These are phyloP conservation scores for Wickerhamomyces sydowiorum DNA, from an alignment of 805 yeast species.

Conservation along the genomic window DNA sequence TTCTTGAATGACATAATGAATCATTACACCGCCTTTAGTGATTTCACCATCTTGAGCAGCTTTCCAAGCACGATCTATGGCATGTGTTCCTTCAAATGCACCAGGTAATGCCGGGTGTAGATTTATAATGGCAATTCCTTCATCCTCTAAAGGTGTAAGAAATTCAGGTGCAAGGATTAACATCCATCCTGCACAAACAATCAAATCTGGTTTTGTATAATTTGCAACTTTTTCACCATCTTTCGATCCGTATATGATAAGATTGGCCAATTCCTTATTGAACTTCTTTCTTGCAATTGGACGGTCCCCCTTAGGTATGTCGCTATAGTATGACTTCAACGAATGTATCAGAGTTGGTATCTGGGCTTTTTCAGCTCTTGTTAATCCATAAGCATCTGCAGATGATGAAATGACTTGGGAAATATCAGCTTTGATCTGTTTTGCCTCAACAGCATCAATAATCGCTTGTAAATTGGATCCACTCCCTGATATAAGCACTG, in stretches of 20 bases:
- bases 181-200: slow-evolving; percentile 99
- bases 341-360: slow-evolving; percentile 74
- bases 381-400: slow-evolving; percentile 79
- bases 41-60: slow-evolving; percentile 86
- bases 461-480: slow-evolving; percentile 96
- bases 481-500: slow-evolving; percentile 86
- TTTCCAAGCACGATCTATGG: slow-evolving; percentile 93
- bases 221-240: slow-evolving; percentile 26
- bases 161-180: slow-evolving; percentile 78
- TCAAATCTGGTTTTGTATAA: slow-evolving; percentile 64
- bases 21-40: slow-evolving; percentile 86
- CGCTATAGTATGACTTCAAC: slow-evolving; percentile 68
- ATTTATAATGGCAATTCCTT: slow-evolving; percentile 75
- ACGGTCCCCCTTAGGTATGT: slow-evolving; percentile 67
- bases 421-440: slow-evolving; percentile 45
- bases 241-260: slow-evolving; percentile 46
- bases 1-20: slow-evolving; percentile 92
- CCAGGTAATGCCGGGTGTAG: slow-evolving; percentile 97
- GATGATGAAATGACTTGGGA: slow-evolving; percentile 82
- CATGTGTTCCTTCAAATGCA: slow-evolving; percentile 94
- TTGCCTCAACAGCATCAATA: slow-evolving; percentile 58
- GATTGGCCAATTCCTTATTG: slow-evolving; percentile 71
- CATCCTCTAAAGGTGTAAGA: slow-evolving; percentile 55
- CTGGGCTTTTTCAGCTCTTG: slow-evolving; percentile 62
- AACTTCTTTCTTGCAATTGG: slow-evolving; percentile 58